phyloP scores from a whole-genome alignment of 768 basidiomycete species.

The Auricularia heimuer region DNA sequence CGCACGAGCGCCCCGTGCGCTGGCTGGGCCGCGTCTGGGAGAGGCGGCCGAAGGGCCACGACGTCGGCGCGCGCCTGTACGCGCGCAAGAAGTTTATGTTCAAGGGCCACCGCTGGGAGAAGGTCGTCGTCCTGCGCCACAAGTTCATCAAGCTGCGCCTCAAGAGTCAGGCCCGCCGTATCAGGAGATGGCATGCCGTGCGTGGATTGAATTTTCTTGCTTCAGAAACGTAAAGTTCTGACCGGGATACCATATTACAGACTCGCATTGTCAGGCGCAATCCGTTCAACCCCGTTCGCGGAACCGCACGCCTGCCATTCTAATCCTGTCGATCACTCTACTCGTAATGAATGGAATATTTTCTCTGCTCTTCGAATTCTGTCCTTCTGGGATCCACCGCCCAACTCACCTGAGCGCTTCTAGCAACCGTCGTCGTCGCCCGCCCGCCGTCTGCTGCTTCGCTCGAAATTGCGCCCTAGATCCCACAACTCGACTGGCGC shows the following conservation, averaged over 20 bases:
- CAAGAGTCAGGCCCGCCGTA: constrained; percentile 3
- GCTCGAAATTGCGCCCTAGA: too few species aligned
- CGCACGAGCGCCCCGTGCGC: constrained; percentile 18
- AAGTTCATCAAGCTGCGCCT: constrained; percentile 5
- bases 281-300: neutral
- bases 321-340: neutral
- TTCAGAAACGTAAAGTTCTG: too few species aligned
- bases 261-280: neutral
- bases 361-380: neutral
- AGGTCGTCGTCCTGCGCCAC: constrained; percentile 3
- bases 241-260: neutral
- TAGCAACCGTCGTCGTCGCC: too few species aligned
- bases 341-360: too few species aligned
- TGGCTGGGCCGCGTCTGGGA: constrained; percentile 33
- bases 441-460: too few species aligned
- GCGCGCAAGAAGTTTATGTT: constrained; percentile 77
- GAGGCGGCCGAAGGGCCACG: constrained; percentile 35
- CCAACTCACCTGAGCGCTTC: too few species aligned
- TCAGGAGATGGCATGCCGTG: constrained; percentile 5
- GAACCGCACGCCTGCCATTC: neutral
- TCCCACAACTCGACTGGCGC: too few species aligned
- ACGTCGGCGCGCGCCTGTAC: constrained; percentile 57
- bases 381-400: too few species aligned
- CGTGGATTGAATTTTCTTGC: neutral
- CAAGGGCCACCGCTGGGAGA: constrained; percentile 87